Conservation (phyloP, 108 stramenopile species). For the Bacterosira constricta region DNA sequence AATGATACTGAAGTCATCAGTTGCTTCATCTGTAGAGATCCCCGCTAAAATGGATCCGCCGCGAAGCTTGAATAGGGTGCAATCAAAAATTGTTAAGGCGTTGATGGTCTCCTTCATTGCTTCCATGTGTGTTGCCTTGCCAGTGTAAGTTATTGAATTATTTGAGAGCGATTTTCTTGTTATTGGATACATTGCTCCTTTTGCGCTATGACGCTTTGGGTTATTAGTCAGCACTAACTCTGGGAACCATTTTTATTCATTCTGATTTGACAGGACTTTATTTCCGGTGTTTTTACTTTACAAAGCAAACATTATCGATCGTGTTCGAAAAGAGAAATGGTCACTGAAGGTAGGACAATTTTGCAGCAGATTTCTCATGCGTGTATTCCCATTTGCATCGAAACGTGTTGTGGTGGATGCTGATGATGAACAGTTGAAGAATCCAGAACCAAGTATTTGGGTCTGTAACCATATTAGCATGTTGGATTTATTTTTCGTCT, state of each 20-base stretch:
- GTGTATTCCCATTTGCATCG: conserved; percentile 80
- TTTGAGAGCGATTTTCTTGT: too few species aligned
- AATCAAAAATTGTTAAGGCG: conserved; percentile 23
- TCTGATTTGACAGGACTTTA: conserved; percentile 32
- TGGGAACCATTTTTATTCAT: too few species aligned
- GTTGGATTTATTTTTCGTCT: conserved; percentile 83
- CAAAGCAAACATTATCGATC: conserved; percentile 44
- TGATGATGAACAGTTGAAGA: conserved; percentile 34
- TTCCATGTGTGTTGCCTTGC: conserved; percentile 79
- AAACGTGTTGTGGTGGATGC: conserved; percentile 44
- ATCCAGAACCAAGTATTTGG: conserved; percentile 78
- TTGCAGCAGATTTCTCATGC: conserved; percentile 80
- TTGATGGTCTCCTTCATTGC: conserved; percentile 75
- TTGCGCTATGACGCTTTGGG: too few species aligned
- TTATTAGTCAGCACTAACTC: too few species aligned
- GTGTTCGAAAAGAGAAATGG: conserved; percentile 50
- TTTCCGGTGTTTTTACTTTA: conserved; percentile 65
- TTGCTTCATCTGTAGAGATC: conserved; percentile 1
- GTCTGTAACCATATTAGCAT: conserved; percentile 85
- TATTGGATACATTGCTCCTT: too few species aligned
- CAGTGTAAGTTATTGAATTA: conserved; percentile 49
- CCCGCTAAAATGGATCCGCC: not conserved
- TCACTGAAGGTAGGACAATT: conserved; percentile 68
- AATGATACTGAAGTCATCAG: conserved; percentile 6
- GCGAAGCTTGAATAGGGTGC: conserved; percentile 8